Conservation (phyloP, 192 early-diverging fungal species). For the Backusella westeae region DNA sequence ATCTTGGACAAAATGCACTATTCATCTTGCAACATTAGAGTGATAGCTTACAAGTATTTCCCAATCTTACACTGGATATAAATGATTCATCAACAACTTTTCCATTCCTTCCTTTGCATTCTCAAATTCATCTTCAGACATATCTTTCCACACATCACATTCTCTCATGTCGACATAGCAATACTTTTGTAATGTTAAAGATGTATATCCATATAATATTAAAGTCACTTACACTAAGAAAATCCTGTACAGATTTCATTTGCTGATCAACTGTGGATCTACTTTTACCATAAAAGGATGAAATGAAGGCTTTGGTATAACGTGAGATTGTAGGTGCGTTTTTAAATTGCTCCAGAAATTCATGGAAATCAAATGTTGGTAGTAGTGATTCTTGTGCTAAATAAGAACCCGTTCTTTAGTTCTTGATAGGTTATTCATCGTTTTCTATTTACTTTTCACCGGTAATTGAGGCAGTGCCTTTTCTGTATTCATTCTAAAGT, state of each 20-base stretch:
- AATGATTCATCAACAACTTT: conserved; percentile 79
- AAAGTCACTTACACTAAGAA: conserved; percentile 47
- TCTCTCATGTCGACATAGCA: conserved; percentile 68
- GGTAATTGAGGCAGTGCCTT: neutral
- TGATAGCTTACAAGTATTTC: no score
- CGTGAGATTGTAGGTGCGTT: conserved; percentile 62
- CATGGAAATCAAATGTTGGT: conserved; percentile 66
- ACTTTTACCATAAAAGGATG: conserved; percentile 64
- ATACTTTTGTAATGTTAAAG: conserved; percentile 43
- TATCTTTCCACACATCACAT: conserved; percentile 59
- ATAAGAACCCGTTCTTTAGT: neutral
- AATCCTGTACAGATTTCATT: conserved; percentile 72
- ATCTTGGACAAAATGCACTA: conserved; percentile 65
- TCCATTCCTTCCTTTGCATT: conserved; percentile 81
- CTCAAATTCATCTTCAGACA: conserved; percentile 67
- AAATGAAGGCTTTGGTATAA: conserved; percentile 62
- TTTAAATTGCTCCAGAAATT: conserved; percentile 72
- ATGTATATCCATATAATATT: neutral
- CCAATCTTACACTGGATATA: conserved; percentile 52
- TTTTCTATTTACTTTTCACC: neutral
- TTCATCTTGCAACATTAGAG: no score
- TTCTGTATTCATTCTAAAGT: neutral
- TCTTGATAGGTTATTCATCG: neutral
- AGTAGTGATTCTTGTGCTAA: neutral
- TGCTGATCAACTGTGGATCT: conserved; percentile 71